These are phyloP conservation scores for Zygosaccharomyces sapae DNA, from an alignment of 1,139 yeast species.

Conservation along the genomic window DNA sequence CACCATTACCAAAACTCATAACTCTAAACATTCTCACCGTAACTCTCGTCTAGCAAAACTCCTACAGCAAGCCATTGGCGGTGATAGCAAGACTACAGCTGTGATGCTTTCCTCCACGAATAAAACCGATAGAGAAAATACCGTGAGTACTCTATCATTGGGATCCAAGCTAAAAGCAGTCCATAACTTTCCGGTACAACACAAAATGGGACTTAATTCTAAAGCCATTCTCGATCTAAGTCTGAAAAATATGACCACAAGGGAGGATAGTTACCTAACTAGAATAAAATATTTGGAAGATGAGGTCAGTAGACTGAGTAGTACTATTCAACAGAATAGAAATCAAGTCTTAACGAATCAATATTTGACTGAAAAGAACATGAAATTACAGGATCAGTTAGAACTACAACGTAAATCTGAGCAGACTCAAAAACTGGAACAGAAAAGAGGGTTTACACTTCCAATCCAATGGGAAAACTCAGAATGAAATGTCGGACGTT, in stretches of 20 bases:
- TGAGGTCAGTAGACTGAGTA: slow-evolving; percentile 49
- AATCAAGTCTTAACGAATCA: slow-evolving; percentile 38
- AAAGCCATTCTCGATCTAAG: slow-evolving; percentile 47
- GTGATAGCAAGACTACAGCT: slow-evolving; percentile 77
- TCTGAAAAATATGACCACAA: slow-evolving; percentile 46
- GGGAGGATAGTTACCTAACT: slow-evolving; percentile 44
- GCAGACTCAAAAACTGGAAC: slow-evolving; percentile 19
- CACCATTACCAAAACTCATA: slow-evolving; percentile 34
- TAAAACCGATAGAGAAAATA: slow-evolving; percentile 57
- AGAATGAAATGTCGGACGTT: slow-evolving; percentile 11
- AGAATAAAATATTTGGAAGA: slow-evolving; percentile 49
- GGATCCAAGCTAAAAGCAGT: slow-evolving; percentile 76
- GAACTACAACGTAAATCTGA: slow-evolving; percentile 37
- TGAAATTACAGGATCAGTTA: slow-evolving; percentile 44
- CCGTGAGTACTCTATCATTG: slow-evolving; percentile 72
- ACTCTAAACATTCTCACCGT: slow-evolving; percentile 59
- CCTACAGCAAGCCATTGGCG: slow-evolving; percentile 81
- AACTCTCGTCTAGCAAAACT: slow-evolving; percentile 83
- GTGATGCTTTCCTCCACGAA: slow-evolving; percentile 78
- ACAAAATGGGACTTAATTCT: slow-evolving; percentile 58
- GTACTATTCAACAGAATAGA: slow-evolving; percentile 37
- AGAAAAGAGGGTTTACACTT: slow-evolving; percentile 5
- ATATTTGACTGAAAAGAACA: slow-evolving; percentile 43
- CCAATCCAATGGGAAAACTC: slow-evolving; percentile 6
- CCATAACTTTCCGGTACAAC: slow-evolving; percentile 62